These are phyloP conservation scores for Athelia psychrophila DNA, from an alignment of 1,284 basidiomycete genomes.

Conservation along the genomic window DNA sequence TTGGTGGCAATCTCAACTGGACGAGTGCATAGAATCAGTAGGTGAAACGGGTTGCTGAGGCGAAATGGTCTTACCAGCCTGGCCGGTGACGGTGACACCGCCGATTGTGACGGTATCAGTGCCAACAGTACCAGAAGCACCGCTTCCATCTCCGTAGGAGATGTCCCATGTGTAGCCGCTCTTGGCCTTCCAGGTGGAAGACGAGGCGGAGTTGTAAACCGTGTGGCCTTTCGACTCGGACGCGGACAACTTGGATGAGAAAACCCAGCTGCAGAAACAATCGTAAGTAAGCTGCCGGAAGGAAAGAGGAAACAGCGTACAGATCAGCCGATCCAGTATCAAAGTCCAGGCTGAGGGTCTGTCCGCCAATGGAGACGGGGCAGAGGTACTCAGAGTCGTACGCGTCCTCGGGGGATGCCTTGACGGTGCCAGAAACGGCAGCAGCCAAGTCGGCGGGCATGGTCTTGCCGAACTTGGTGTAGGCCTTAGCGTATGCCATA, in stretches of 20 bases:
- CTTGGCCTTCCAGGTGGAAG: slow-evolving; percentile 26
- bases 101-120: slow-evolving; percentile 30
- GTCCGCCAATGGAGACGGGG: not conserved
- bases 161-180: slow-evolving; percentile 32
- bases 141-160: slow-evolving; percentile 34
- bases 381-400: slow-evolving; percentile 1
- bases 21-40: too few species aligned
- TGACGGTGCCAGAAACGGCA: not conserved
- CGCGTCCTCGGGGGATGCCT: not conserved
- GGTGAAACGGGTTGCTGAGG: too few species aligned
- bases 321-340: slow-evolving; percentile 28
- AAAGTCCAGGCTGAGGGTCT: slow-evolving; percentile 20
- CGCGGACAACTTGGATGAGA: not conserved
- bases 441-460: not conserved
- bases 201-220: slow-evolving; percentile 31
- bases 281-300: not conserved
- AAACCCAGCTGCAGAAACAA: slow-evolving; percentile 19
- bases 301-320: not conserved
- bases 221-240: slow-evolving; percentile 17
- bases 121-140: slow-evolving; percentile 19
- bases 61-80: slow-evolving; percentile 14
- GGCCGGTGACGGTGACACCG: slow-evolving; percentile 26
- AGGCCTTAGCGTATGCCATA: not conserved
- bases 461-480: not conserved
- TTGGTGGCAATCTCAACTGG: slow-evolving; percentile 31